Evolutionary conservation across 108 stramenopile genomes (phyloP), one percentile per base, ranked within the genome.

Genomic region (Nitzschia sp.): DNA sequence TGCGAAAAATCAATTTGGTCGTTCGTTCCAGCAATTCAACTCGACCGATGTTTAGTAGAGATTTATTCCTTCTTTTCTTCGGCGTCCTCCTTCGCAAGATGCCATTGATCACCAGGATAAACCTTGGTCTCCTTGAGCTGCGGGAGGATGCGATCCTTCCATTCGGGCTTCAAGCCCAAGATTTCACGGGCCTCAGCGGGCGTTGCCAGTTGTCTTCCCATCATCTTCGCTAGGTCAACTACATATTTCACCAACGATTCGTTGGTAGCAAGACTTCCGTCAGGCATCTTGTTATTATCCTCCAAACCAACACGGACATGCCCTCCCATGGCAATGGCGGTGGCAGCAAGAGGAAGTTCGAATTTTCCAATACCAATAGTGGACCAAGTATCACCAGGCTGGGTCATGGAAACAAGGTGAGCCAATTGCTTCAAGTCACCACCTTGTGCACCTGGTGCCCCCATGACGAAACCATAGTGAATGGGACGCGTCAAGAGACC

Each of bases 391-490:
- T 50, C 48, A n/a, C 48, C 48, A 50, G 48, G 48, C 19, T 50
- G 13, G 4, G 19, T 4, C 48, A 50, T 50, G 19, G 48, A 50
- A 8, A 50, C 48, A 22, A 50, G 48, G 48, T 50, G 48, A 5
- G 19, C 48, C 48, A 50, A 21, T 50, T 50, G 48, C 19, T 5
- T 16, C 17, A 50, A 21, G 48, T 50, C 48, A 22, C 19, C 48
- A 5, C 48, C 48, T n/a, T 50, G 48, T n/a, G 48, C 48, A 16
- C 48, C 48, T 19, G 48, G 48, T 50, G 48, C 48, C 19, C 48
- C 48, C 48, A 50, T 50, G 48, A 50, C 48, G 19, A 50, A 50
- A 22, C 48, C 48, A 50, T 50, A 50, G 48, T 50, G 48, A 50
- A 50, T 50, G 19, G 48, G 48, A 21, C 48, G 48, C 48, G 8